These are phyloP conservation scores for Plasmodium yoelii DNA, from an alignment of 169 alveolate species.

Conservation along the genomic window DNA sequence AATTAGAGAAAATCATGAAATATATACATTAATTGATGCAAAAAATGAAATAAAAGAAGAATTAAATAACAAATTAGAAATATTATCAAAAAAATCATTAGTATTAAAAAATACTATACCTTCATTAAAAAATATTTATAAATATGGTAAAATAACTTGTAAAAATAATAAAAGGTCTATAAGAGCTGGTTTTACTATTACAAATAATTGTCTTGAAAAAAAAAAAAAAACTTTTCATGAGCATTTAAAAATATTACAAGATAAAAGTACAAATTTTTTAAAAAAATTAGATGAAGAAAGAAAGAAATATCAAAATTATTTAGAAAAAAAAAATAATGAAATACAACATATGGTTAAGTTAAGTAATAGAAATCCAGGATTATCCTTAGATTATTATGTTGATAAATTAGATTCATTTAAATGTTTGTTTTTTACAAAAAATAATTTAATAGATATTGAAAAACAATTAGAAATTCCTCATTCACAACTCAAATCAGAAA, in stretches of 20 bases:
- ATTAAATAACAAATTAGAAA: slow-evolving; percentile 38
- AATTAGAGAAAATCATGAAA: slow-evolving; percentile 60
- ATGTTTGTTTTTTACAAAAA: slow-evolving; percentile 64
- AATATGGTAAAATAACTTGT: slow-evolving; percentile 67
- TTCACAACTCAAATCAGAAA: slow-evolving; percentile 60
- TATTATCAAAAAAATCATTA: slow-evolving; percentile 36
- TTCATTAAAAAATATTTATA: slow-evolving; percentile 31
- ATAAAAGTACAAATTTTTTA: slow-evolving; percentile 53
- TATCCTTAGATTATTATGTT: slow-evolving; percentile 56
- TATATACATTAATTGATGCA: slow-evolving; percentile 59
- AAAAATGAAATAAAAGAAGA: slow-evolving; percentile 62
- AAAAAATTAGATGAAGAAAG: slow-evolving; percentile 61
- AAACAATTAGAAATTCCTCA: slow-evolving; percentile 60
- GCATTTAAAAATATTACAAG: slow-evolving; percentile 46
- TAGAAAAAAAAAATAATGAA: slow-evolving; percentile 68
- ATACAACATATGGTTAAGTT: slow-evolving; percentile 60
- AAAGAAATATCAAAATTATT: slow-evolving; percentile 45
- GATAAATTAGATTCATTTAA: slow-evolving; percentile 69
- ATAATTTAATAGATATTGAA: slow-evolving; percentile 65
- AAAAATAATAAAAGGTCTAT: slow-evolving; percentile 66
- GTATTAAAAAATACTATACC: slow-evolving; percentile 61
- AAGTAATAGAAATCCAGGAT: slow-evolving; percentile 70
- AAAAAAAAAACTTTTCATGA: slow-evolving; percentile 41
- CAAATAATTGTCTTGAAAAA: slow-evolving; percentile 26
- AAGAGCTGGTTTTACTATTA: slow-evolving; percentile 50